Conservation (phyloP, 2,329 filamentous ascomycete species). For the Fusarium odoratissimum region DNA sequence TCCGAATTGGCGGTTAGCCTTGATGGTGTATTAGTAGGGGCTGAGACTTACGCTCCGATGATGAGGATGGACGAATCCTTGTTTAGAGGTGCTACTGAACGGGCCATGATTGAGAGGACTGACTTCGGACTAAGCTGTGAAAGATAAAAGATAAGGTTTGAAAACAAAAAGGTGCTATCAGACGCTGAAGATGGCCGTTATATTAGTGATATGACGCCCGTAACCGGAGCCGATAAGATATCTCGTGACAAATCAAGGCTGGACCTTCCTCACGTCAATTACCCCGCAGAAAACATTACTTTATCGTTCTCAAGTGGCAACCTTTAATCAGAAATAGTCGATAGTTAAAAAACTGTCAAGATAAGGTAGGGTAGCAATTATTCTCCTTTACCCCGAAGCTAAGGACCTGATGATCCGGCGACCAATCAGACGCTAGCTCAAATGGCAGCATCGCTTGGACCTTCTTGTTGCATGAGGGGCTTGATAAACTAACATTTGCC, state of each 20-base stretch:
- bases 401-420: not conserved
- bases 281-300: not conserved
- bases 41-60: not conserved
- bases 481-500: slow-evolving; percentile 1
- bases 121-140: accelerated
- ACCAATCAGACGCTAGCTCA: not conserved
- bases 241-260: not conserved
- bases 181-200: not conserved
- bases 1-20: not conserved
- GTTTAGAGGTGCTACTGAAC: accelerated
- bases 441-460: not conserved
- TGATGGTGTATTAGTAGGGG: accelerated
- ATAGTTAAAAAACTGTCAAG: not conserved
- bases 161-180: not conserved
- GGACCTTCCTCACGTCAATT: not conserved
- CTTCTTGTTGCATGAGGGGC: not conserved
- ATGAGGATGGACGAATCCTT: slow-evolving; percentile 12
- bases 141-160: not conserved
- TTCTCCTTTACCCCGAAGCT: not conserved
- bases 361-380: not conserved
- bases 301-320: not conserved
- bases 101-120: not conserved
- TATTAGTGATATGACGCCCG: not conserved
- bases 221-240: not conserved
- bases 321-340: not conserved